Base-by-base conservation (phyloP, 2,329 filamentous ascomycete genomes). In the Paraphoma chrysanthemicola region DNA sequence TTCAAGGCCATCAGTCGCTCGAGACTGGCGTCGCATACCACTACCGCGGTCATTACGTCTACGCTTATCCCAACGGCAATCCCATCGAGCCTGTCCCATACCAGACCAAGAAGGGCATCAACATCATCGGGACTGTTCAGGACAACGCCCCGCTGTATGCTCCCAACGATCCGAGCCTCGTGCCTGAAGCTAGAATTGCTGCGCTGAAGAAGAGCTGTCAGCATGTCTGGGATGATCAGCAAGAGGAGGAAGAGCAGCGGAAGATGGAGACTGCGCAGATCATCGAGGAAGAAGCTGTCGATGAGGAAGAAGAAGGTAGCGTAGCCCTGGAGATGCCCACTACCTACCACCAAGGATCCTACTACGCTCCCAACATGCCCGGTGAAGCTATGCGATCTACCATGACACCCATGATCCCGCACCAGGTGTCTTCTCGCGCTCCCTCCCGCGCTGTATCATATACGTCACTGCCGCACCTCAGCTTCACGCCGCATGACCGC, bases 11-110 rank as follows among this genome's bases (percentile, higher is more conserved):
- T 0, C 69, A 72, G 23, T 49, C 64, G 0, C 59, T 73, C 9
- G 54, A 68, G 14, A 51, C 44, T 0, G 71, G 68, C 1, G 51
- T 73, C 10, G 69, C 69, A 2, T 75, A 73, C 54, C 68, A 63
- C 47, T 71, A 70, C 49, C 69, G 72, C 9, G 71, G 72, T 2
- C 71, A 73, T 45, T 67, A 66, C 45, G 30, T 75, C 11, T 75
- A 73, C 46, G 59, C 60, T 1, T 59, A 23, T 10, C 60, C 57
- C 0, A 47, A 38, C 0, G 54, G 60, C 4, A 66, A 59, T 12
- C 61, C 71, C 0, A 56, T 74, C 18, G 60, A 69, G 43, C 69
- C 68, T 0, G 31, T 67, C 2, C 56, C 60, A 0, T 72, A 59
- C 45, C 49, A 63, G 0, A 70, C 59, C 1, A 62, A 63, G n/a